Conservation (phyloP, 306 rosid genomes). For the Cyclanthera cordifolia region DNA sequence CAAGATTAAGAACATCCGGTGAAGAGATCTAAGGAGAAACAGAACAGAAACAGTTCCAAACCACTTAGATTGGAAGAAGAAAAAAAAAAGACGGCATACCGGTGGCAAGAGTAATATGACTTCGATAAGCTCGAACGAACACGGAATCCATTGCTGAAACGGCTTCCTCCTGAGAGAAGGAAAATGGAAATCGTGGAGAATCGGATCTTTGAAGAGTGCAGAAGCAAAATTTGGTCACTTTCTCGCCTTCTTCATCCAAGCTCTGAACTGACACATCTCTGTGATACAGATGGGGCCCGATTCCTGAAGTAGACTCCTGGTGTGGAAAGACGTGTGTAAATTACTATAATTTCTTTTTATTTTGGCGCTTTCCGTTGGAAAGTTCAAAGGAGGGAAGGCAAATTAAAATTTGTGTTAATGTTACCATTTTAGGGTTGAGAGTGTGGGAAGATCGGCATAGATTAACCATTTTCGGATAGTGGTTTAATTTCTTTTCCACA, state of each 20-base stretch:
- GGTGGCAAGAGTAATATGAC: constrained; percentile 5
- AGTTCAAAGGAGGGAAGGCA: too few relatives aligned
- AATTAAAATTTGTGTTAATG: too few relatives aligned
- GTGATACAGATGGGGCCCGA: background rate
- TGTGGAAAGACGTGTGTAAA: background rate
- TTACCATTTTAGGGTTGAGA: too few relatives aligned
- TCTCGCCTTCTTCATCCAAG: background rate
- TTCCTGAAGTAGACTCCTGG: background rate
- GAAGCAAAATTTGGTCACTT: background rate
- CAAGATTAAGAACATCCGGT: background rate
- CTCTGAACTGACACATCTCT: background rate
- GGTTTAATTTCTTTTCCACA: too few relatives aligned
- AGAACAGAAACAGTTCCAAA: background rate
- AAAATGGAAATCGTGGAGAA: background rate
- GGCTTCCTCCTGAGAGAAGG: background rate
- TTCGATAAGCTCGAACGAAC: constrained; percentile 25
- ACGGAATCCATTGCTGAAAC: constrained; percentile 25
- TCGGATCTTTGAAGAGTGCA: background rate
- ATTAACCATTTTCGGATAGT: too few relatives aligned
- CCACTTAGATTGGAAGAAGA: background rate
- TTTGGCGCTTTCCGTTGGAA: background rate
- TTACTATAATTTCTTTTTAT: background rate
- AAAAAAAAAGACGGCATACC: constrained; percentile 14
- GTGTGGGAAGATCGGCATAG: too few relatives aligned
- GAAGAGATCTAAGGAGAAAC: background rate